Conservation (phyloP, 1,139 yeast species). For the Scheffersomyces quercinus region DNA sequence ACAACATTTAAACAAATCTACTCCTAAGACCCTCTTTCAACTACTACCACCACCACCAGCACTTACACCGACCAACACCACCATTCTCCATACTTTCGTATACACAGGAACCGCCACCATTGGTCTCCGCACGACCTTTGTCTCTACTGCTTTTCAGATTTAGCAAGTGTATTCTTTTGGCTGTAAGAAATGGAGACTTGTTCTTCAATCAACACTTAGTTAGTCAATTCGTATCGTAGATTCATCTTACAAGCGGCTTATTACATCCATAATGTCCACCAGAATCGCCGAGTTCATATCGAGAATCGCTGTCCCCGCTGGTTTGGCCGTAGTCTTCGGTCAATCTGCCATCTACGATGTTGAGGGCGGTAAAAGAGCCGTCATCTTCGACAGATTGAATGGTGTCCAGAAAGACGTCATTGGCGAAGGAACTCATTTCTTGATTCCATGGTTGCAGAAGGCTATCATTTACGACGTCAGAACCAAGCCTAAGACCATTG, state of each 20-base stretch:
- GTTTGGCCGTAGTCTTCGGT: conserved; percentile 63
- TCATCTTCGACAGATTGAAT: conserved; percentile 84
- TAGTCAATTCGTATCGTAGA: too few relatives aligned
- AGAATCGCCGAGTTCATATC: conserved; percentile 42
- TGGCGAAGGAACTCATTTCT: conserved; percentile 96
- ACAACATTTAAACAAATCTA: too few relatives aligned
- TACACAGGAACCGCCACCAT: too few relatives aligned
- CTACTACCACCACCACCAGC: too few relatives aligned
- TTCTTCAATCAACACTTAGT: too few relatives aligned
- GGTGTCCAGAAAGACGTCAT: conserved; percentile 87
- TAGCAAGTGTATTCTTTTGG: too few relatives aligned
- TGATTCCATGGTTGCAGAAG: conserved; percentile 93
- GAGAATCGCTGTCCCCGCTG: conserved; percentile 67
- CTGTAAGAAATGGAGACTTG: too few relatives aligned
- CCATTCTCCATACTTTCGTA: too few relatives aligned
- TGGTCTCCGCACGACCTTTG: too few relatives aligned
- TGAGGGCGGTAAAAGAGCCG: conserved; percentile 94
- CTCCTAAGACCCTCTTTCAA: too few relatives aligned
- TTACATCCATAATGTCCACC: conserved; percentile 28
- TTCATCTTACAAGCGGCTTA: not conserved
- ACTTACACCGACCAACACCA: too few relatives aligned
- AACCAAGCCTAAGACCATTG: conserved; percentile 86
- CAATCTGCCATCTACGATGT: conserved; percentile 88
- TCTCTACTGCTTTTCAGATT: too few relatives aligned
- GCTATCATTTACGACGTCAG: conserved; percentile 90